Evolutionary conservation across 1,284 basidiomycete species (phyloP), one percentile per base, ranked within the genome.

Genomic region (Chalciporus sp.): DNA sequence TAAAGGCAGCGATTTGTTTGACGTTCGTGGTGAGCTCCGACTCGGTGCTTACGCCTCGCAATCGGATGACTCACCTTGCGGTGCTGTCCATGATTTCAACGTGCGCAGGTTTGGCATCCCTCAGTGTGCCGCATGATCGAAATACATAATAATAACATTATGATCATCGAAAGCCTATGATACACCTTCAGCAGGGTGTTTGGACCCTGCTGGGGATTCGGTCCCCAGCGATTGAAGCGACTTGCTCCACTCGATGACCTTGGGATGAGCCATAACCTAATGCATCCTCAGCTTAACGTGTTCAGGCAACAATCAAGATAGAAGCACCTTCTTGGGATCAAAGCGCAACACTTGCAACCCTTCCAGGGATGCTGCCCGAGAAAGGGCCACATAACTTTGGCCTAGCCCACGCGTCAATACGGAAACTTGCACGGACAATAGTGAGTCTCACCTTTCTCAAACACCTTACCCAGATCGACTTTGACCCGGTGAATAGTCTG

Each of bases 381-480:
- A 92, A 8, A 95, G 76, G 0, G 92, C 92, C 11, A 94, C 91
- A 60, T 94, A 94, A 41, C 88, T 89, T 73, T 89, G 88, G 3
- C 83, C 84, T 81, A 50, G n/a, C 11, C 17, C 3, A 4, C 1
- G 16, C 2, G 39, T 61, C n/a, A 60, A 51, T 17, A 31, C 29
- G 33, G 27, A 8, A 1, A 31, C 14, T 28, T 42, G 33, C 10
- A 31, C 31, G 6, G 29, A 20, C 16, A 19, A 10, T 23, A n/a
- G 31, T 37, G 7, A 48, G 41, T 46, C 55, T 57, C 67, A 77
- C 88, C 88, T 67, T 88, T 89, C 70, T 92, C 90, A 63, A 93
- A 89, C 8, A 86, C 82, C 44, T 73, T 78, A 0, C 75, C 75
- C 9, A 87, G 74, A 65, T 88, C 84, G 20, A 88, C 76, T 65